Percentiles rank a stretch among this genome's conserved stretches.
Evolutionary conservation across 2,329 filamentous ascomycete species (phyloP).

Genomic region (Diaporthe amygdali): DNA sequence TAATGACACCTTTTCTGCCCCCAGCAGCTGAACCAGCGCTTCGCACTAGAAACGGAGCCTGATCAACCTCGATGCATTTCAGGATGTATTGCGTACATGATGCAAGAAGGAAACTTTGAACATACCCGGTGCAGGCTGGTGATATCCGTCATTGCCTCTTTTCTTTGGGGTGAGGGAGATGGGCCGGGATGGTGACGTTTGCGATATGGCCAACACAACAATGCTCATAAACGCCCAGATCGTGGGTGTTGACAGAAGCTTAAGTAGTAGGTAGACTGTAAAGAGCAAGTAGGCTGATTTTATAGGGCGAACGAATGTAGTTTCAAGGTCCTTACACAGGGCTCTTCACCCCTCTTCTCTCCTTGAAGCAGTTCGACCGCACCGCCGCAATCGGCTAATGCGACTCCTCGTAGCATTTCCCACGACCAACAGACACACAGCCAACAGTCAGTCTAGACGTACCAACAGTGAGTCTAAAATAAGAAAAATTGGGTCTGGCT

Average conservation of each 20-base stretch:
- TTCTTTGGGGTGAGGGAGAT: no score
- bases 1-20: neutral
- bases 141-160: neutral
- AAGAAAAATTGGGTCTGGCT: no score
- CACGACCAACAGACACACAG: neutral
- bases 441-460: no score
- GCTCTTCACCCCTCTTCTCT: neutral
- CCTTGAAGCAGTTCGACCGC: neutral
- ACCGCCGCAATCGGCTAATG: neutral
- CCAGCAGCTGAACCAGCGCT: neutral
- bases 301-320: neutral
- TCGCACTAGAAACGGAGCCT: neutral
- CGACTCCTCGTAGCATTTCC: neutral
- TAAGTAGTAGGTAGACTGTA: neutral
- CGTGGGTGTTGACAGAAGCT: neutral
- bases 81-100: neutral
- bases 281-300: neutral
- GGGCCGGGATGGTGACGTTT: no score
- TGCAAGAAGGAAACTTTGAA: neutral
- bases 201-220: neutral
- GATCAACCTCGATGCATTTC: neutral
- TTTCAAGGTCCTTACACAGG: neutral
- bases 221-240: no score
- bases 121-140: neutral
- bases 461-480: no score